Evolutionary conservation across 257 asterid species (phyloP), one percentile per base, ranked within the genome.

Genomic region (Nicotiana otophora): DNA sequence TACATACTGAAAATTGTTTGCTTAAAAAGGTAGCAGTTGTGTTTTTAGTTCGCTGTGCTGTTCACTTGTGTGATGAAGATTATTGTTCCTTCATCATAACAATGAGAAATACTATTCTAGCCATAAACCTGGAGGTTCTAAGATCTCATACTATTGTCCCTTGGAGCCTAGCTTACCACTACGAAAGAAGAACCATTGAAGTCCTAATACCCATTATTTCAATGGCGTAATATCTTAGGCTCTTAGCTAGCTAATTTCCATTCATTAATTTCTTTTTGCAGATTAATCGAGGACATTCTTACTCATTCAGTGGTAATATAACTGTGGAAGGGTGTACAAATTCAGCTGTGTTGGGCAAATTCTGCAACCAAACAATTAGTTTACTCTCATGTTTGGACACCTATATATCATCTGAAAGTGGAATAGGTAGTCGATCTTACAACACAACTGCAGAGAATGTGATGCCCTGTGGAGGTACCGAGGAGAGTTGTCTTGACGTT

Each of bases 311-410:
- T 30, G 97, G 95, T 74, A 96, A 94, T 77, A 80, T 93, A 54
- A 94, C 89, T 61, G 96, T 96, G 74, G 98, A 96, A 85, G 99
- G 97, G 85, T 96, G 99, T 82, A 78, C 81, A 78, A 84, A 88
- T 70, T 88, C 97, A 26, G 87, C 85, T 83, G 83, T 89, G 90
- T 82, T 83, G 81, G 99, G 99, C 69, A 91, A 81, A 81, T 94
- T 88, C 87, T 96, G 99, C 95, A 96, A 96, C 89, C 92, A 90
- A 87, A 92, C 99, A 48, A 87, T 93, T 67, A 88, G 90, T 82
- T 60, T 76, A 57, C 97, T 96, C 88, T 83, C 92, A 30, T 96
- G 99, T 78, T 81, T 51, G 33, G 88, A 85, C 62, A 88, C 81
- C 90, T 79, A 86, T 86, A 87, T 81, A 87, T 63, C 84, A 58